Conservation (phyloP, 345 rosid species). For the Microthlaspi erraticum region DNA sequence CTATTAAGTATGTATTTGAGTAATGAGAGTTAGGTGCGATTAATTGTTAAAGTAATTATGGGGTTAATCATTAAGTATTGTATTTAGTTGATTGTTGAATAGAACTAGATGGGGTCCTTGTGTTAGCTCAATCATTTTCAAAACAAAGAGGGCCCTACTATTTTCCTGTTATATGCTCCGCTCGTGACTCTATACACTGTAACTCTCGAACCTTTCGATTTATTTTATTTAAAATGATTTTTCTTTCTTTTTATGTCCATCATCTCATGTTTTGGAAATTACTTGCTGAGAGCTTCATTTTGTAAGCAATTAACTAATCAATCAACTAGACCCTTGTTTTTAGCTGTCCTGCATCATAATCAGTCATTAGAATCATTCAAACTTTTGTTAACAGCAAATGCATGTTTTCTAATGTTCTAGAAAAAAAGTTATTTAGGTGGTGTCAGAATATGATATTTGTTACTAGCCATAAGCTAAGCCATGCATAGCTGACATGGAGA, state of each 20-base stretch:
- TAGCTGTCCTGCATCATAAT: constrained; percentile 3
- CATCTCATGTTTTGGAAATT: constrained; percentile 6
- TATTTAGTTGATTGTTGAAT: constrained; percentile 21
- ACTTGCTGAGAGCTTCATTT: constrained; percentile 4
- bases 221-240: not conserved
- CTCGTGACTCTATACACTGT: constrained; percentile 46
- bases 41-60: constrained; percentile 9
- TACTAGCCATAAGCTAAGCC: constrained; percentile 36
- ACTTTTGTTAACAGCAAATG: constrained; percentile 33
- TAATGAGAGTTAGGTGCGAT: constrained; percentile 31
- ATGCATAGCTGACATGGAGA: constrained; percentile 46
- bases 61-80: constrained; percentile 34
- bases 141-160: constrained; percentile 36
- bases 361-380: constrained; percentile 12
- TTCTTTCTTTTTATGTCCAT: not conserved
- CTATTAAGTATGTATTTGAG: not conserved
- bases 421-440: constrained; percentile 28
- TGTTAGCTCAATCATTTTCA: constrained; percentile 49
- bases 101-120: constrained; percentile 39
- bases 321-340: constrained; percentile 3
- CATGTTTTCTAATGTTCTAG: constrained; percentile 20
- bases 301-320: not conserved
- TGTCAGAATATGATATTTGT: constrained; percentile 33
- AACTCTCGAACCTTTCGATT: constrained; percentile 17
- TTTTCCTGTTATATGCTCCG: constrained; percentile 36